These are phyloP conservation scores for Yarrowia porcina DNA, from an alignment of 805 yeast genomes.

Conservation along the genomic window DNA sequence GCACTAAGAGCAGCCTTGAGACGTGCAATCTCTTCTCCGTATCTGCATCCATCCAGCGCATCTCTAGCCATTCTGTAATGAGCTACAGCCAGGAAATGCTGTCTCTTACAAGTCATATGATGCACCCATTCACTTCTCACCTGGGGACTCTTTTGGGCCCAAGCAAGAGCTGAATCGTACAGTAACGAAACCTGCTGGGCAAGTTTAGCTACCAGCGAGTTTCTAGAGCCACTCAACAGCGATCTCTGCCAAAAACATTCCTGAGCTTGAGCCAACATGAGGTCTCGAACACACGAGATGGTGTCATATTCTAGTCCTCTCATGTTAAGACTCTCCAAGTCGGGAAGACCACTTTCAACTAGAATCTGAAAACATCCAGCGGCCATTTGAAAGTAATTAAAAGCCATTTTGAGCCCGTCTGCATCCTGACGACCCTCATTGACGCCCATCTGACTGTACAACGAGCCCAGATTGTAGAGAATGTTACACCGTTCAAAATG, in stretches of 20 bases:
- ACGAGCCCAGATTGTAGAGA: slow-evolving; percentile 64
- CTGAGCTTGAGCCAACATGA: slow-evolving; percentile 82
- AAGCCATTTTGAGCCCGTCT: slow-evolving; percentile 58
- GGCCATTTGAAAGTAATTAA: slow-evolving; percentile 61
- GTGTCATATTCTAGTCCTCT: slow-evolving; percentile 53
- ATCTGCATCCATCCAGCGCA: slow-evolving; percentile 48
- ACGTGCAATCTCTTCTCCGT: slow-evolving; percentile 70
- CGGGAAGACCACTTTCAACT: slow-evolving; percentile 35
- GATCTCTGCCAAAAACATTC: slow-evolving; percentile 83
- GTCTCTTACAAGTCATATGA: slow-evolving; percentile 55
- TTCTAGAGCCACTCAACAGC: slow-evolving; percentile 47
- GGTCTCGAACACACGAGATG: slow-evolving; percentile 46
- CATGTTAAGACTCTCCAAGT: background rate
- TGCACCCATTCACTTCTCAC: slow-evolving; percentile 62
- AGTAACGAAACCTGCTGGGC: slow-evolving; percentile 59
- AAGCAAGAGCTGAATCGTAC: slow-evolving; percentile 48
- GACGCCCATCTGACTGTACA: slow-evolving; percentile 56
- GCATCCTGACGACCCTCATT: slow-evolving; percentile 44
- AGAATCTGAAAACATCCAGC: slow-evolving; percentile 61
- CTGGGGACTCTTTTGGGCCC: slow-evolving; percentile 48
- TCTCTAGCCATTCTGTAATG: slow-evolving; percentile 57
- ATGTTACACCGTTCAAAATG: slow-evolving; percentile 60
- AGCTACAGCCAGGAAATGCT: slow-evolving; percentile 71
- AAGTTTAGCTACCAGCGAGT: slow-evolving; percentile 60
- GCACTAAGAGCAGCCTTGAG: slow-evolving; percentile 45